A percentile compares a stretch with the other conserved stretches of the same genome.
Evolutionary conservation across 1,139 yeast genomes (phyloP).

Genomic region (Nakaseomyces kungkrabaensis): DNA sequence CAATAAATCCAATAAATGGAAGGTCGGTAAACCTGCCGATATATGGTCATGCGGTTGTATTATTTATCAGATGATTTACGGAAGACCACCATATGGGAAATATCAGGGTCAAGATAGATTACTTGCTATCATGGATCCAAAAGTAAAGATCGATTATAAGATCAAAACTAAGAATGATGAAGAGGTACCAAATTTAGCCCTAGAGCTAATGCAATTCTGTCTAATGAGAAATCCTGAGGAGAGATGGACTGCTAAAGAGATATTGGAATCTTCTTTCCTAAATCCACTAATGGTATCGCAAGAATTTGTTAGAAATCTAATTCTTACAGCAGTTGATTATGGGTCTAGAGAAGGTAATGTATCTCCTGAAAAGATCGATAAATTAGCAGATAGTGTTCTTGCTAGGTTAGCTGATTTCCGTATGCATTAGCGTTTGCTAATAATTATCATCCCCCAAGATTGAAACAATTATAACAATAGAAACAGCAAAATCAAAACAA

Average conservation of each 20-base stretch:
- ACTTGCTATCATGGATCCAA: conserved; percentile 80
- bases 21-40: conserved; percentile 91
- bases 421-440: background rate
- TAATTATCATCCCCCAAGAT: background rate
- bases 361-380: conserved; percentile 35
- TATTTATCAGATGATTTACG: conserved; percentile 89
- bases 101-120: conserved; percentile 72
- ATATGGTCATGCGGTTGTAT: conserved; percentile 98
- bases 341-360: conserved; percentile 41
- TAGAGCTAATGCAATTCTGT: conserved; percentile 67
- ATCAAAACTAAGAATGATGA: conserved; percentile 52
- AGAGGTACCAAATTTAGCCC: conserved; percentile 56
- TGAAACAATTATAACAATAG: no score
- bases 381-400: conserved; percentile 47
- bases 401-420: conserved; percentile 21
- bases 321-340: conserved; percentile 65
- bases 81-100: conserved; percentile 81
- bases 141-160: conserved; percentile 66
- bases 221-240: conserved; percentile 60
- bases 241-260: conserved; percentile 56
- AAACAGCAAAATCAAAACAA: background rate
- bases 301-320: conserved; percentile 56
- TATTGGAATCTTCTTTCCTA: conserved; percentile 52
- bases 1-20: conserved; percentile 54
- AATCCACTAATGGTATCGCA: conserved; percentile 67